These are phyloP conservation scores for Neurospora sp. DNA, from an alignment of 495 filamentous ascomycete species.

Conservation along the genomic window DNA sequence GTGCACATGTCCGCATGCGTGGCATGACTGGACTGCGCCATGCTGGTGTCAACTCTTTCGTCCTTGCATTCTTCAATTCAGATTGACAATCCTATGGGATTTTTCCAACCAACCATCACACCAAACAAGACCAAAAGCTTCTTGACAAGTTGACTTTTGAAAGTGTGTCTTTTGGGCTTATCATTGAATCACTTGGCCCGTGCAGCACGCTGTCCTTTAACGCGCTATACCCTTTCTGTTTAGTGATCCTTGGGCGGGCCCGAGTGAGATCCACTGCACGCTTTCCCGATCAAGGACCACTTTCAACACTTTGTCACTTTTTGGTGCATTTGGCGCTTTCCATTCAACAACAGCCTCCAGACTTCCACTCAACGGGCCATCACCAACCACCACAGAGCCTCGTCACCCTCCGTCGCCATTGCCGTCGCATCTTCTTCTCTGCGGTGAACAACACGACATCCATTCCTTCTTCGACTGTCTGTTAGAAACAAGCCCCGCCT, in stretches of 20 bases:
- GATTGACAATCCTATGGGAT: neutral
- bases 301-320: neutral
- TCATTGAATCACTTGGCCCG: neutral
- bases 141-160: neutral
- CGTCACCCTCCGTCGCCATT: neutral
- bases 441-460: neutral
- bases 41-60: neutral
- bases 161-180: neutral
- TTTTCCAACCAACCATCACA: neutral
- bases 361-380: neutral
- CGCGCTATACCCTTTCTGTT: neutral
- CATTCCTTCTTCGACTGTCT: neutral
- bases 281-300: neutral
- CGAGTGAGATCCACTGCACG: neutral
- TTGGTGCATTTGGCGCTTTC: neutral
- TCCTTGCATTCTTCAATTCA: neutral
- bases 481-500: neutral
- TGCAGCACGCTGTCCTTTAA: neutral
- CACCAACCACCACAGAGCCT: neutral
- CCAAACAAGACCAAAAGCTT: neutral
- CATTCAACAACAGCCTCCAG: neutral
- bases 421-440: neutral
- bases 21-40: neutral
- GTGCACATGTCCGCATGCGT: neutral
- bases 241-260: neutral